Percentiles rank a stretch among this genome's conserved stretches.
Conservation (phyloP, 73 alveolate species). For the Tetrahymena elliotti region DNA sequence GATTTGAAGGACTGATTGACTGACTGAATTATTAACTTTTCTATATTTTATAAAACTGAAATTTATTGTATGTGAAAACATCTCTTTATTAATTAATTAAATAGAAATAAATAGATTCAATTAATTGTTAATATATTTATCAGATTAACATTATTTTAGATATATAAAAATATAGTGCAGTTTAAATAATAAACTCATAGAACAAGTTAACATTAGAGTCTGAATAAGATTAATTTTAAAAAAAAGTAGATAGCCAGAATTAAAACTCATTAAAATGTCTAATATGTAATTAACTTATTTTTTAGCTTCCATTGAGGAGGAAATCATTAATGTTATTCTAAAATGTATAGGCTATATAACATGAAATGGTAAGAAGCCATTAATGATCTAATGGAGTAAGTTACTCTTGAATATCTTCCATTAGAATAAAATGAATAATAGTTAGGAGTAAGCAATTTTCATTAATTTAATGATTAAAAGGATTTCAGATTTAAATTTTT, state of each 20-base stretch:
- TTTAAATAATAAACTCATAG: neutral
- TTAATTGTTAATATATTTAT: too few species aligned
- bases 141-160: neutral
- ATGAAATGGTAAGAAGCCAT: conserved; percentile 79
- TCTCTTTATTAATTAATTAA: neutral
- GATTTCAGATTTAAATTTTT: neutral
- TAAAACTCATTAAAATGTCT: neutral
- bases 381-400: conserved; percentile 77
- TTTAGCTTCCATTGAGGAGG: neutral
- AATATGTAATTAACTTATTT: neutral
- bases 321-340: neutral
- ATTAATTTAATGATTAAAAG: conserved; percentile 58
- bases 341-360: conserved; percentile 20
- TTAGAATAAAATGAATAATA: conserved; percentile 44
- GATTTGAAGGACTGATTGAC: neutral
- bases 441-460: conserved; percentile 40
- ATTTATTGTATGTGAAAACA: neutral
- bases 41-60: neutral
- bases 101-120: neutral
- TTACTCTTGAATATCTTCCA: conserved; percentile 28
- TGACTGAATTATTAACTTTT: neutral
- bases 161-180: neutral
- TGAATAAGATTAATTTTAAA: neutral
- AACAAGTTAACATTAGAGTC: neutral
- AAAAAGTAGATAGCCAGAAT: neutral